Percentiles rank a stretch among this genome's conserved stretches.
Conservation (phyloP, 768 basidiomycete species). For the Nevesoporus exiguus region DNA sequence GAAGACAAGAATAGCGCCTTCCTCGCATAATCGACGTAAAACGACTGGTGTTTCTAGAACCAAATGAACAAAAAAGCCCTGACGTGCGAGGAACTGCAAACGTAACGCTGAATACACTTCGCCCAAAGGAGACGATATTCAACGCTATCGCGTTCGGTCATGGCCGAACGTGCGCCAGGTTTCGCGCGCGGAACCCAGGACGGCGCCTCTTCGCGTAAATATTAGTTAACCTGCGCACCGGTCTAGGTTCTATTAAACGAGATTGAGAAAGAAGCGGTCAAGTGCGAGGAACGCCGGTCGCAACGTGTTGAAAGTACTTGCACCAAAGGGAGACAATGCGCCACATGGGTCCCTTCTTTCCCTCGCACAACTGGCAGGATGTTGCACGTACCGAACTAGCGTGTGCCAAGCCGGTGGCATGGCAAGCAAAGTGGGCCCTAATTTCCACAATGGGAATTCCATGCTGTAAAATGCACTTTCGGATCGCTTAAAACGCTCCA, state of each 20-base stretch:
- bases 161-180: not conserved
- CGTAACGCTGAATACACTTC: not conserved
- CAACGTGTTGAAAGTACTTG: not conserved
- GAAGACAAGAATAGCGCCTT: not conserved
- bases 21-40: not conserved
- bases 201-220: not conserved
- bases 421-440: not conserved
- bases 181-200: not conserved
- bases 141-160: not conserved
- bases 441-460: not conserved
- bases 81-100: not conserved
- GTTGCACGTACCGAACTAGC: not conserved
- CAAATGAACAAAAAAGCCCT: not conserved
- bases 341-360: not conserved
- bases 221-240: not conserved
- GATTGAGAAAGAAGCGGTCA: not conserved
- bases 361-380: not conserved
- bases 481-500: not conserved
- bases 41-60: not conserved
- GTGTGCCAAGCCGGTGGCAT: not conserved
- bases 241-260: not conserved
- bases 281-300: not conserved
- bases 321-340: not conserved
- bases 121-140: not conserved
- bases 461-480: not conserved